A percentile compares a stretch with the other conserved stretches of the same genome.
These are phyloP conservation scores for Globisporangium ultimum DNA, from an alignment of 352 stramenopile genomes.

Conservation along the genomic window DNA sequence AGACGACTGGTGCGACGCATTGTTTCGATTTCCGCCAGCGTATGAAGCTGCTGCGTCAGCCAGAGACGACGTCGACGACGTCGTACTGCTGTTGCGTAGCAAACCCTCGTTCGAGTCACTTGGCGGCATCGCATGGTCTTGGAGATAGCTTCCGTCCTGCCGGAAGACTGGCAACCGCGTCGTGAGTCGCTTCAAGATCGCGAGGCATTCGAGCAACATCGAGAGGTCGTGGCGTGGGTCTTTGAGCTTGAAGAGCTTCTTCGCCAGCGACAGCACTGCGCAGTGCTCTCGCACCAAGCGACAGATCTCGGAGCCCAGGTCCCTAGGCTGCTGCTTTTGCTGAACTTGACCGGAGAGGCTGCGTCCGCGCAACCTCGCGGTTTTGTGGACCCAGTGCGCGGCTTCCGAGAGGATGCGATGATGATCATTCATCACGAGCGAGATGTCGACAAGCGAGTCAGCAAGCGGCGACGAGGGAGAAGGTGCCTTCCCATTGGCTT, in stretches of 20 bases:
- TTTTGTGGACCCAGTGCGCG: slow-evolving; percentile 42
- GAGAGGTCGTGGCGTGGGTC: slow-evolving; percentile 46
- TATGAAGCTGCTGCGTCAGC: slow-evolving; percentile 3
- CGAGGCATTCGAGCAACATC: slow-evolving; percentile 50
- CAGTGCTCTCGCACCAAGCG: slow-evolving; percentile 55
- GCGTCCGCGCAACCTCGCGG: slow-evolving; percentile 15
- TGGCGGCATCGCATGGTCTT: neutral
- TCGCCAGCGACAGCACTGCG: slow-evolving; percentile 39
- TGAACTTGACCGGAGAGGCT: neutral
- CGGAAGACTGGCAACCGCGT: slow-evolving; percentile 28
- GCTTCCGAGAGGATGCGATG: slow-evolving; percentile 56
- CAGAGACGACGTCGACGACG: slow-evolving; percentile 6
- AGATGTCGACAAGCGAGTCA: slow-evolving; percentile 66
- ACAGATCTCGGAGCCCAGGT: slow-evolving; percentile 46
- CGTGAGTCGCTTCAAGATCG: slow-evolving; percentile 39
- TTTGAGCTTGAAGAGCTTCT: slow-evolving; percentile 46
- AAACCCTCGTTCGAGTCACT: slow-evolving; percentile 20
- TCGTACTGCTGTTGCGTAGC: slow-evolving; percentile 1
- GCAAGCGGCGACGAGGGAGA: slow-evolving; percentile 31
- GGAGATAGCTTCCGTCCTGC: neutral
- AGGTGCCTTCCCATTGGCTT: neutral
- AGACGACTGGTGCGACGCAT: slow-evolving; percentile 15
- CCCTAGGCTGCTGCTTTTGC: slow-evolving; percentile 4
- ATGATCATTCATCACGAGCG: slow-evolving; percentile 74
- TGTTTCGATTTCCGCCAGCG: slow-evolving; percentile 9